Conservation (phyloP, 164 flowering plant genomes). For the Vitis riparia region DNA sequence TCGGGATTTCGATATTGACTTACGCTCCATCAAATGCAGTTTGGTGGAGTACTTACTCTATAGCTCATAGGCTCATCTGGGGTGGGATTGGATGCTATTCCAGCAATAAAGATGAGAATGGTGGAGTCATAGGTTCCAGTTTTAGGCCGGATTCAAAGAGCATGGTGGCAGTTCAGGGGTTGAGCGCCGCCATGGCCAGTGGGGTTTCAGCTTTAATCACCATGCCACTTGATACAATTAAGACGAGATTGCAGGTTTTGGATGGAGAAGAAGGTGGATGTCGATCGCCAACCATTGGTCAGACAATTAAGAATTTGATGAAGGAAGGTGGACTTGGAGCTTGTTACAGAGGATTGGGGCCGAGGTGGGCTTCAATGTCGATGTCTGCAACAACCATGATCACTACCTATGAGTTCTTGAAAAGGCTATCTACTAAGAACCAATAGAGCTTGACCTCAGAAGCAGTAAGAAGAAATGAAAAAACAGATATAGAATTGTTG, state of each 20-base stretch:
- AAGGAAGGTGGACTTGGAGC: slow-evolving; percentile 74
- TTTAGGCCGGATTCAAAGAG: slow-evolving; percentile 52
- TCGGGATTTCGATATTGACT: slow-evolving; percentile 79
- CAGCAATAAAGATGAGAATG: slow-evolving; percentile 31
- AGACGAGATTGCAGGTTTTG: slow-evolving; percentile 84
- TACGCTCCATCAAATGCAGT: slow-evolving; percentile 92
- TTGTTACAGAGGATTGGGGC: slow-evolving; percentile 84
- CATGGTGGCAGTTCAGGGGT: slow-evolving; percentile 64
- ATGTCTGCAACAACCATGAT: slow-evolving; percentile 87
- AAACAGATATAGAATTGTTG: not conserved
- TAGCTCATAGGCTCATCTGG: slow-evolving; percentile 62
- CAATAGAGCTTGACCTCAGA: slow-evolving; percentile 35
- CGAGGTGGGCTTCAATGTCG: slow-evolving; percentile 85
- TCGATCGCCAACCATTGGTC: slow-evolving; percentile 35
- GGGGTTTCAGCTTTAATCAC: slow-evolving; percentile 82
- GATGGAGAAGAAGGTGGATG: slow-evolving; percentile 60
- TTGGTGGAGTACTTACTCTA: slow-evolving; percentile 92
- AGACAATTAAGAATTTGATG: slow-evolving; percentile 58
- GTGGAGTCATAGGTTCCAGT: slow-evolving; percentile 4
- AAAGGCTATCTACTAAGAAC: slow-evolving; percentile 64
- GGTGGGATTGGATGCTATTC: slow-evolving; percentile 42
- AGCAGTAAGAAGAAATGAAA: not conserved
- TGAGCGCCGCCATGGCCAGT: slow-evolving; percentile 86
- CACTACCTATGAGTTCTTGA: slow-evolving; percentile 81
- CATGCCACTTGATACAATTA: slow-evolving; percentile 88